These are phyloP conservation scores for Vaucheria bursata DNA, from an alignment of 352 stramenopile genomes.

Conservation along the genomic window DNA sequence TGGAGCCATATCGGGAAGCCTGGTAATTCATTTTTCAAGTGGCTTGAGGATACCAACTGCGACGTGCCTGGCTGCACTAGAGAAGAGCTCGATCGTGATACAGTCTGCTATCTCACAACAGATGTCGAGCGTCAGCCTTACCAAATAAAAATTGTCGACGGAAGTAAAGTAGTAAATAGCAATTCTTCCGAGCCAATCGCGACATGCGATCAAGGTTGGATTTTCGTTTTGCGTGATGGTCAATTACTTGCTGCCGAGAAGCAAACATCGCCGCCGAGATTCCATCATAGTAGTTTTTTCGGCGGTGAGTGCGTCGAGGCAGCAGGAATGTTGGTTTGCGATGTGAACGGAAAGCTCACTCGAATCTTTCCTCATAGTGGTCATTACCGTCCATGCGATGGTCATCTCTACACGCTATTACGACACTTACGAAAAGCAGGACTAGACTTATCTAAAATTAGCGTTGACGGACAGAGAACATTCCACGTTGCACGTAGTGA, in stretches of 20 bases:
- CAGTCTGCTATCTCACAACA: not conserved
- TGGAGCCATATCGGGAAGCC: constrained; percentile 72
- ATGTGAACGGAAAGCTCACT: constrained; percentile 69
- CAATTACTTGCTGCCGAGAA: constrained; percentile 84
- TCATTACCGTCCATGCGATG: constrained; percentile 88
- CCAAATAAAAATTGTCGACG: not conserved
- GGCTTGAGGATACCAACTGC: constrained; percentile 28
- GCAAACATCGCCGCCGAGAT: constrained; percentile 66
- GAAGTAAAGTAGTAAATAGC: not conserved
- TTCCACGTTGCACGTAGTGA: constrained; percentile 78
- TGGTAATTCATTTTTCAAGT: constrained; percentile 63
- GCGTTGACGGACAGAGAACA: constrained; percentile 88
- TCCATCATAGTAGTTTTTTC: constrained; percentile 96
- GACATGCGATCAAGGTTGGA: constrained; percentile 85
- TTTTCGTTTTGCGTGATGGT: constrained; percentile 89
- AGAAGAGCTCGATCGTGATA: not conserved
- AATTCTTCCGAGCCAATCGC: constrained; percentile 57
- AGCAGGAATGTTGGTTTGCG: constrained; percentile 88
- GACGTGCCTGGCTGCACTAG: not conserved
- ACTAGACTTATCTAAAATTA: constrained; percentile 73
- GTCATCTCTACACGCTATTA: constrained; percentile 83
- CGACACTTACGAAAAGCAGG: constrained; percentile 79
- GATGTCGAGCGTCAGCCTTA: not conserved
- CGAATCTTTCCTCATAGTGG: constrained; percentile 92
- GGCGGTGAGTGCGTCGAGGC: constrained; percentile 87